These are phyloP conservation scores for Aspergillus fumigatus DNA, from an alignment of 2,329 filamentous ascomycete species.

Conservation along the genomic window DNA sequence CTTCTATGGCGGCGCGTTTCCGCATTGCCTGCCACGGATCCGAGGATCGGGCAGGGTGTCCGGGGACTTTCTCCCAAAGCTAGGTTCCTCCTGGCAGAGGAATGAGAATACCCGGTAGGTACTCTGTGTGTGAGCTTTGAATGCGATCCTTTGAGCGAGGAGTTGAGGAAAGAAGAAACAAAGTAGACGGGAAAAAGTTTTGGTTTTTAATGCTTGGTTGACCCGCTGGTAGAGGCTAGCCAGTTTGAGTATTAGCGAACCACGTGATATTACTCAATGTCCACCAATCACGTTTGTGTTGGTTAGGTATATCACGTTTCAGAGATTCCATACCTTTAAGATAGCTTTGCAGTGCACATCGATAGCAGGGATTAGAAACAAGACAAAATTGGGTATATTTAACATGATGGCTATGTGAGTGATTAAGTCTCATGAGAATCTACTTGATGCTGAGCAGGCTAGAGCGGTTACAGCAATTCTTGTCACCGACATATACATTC, in stretches of 20 bases:
- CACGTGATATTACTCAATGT: neutral
- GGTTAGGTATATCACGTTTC: neutral
- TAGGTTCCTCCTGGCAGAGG: slow-evolving; percentile 28
- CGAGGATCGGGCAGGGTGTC: slow-evolving; percentile 59
- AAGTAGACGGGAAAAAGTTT: slow-evolving; percentile 21
- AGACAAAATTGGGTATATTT: neutral
- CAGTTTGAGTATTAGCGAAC: slow-evolving; percentile 7
- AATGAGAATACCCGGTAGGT: slow-evolving; percentile 35
- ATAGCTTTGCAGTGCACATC: neutral
- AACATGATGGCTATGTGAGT: neutral
- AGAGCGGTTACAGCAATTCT: neutral
- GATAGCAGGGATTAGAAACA: neutral
- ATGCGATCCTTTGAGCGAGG: slow-evolving; percentile 99
- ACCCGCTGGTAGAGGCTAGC: slow-evolving; percentile 18
- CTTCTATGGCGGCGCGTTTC: slow-evolving; percentile 99
- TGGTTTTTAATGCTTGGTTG: slow-evolving; percentile 9
- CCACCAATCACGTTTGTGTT: neutral
- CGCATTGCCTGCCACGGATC: slow-evolving; percentile 57
- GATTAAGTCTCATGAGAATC: neutral
- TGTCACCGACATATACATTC: slow-evolving; percentile 6
- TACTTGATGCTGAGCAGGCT: neutral
- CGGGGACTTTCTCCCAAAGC: slow-evolving; percentile 99
- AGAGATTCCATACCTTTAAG: neutral
- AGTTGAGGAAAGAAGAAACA: slow-evolving; percentile 55
- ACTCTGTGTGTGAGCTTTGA: slow-evolving; percentile 95